Conservation (phyloP, 176 grass and related monocot species). For the Oryza punctata region DNA sequence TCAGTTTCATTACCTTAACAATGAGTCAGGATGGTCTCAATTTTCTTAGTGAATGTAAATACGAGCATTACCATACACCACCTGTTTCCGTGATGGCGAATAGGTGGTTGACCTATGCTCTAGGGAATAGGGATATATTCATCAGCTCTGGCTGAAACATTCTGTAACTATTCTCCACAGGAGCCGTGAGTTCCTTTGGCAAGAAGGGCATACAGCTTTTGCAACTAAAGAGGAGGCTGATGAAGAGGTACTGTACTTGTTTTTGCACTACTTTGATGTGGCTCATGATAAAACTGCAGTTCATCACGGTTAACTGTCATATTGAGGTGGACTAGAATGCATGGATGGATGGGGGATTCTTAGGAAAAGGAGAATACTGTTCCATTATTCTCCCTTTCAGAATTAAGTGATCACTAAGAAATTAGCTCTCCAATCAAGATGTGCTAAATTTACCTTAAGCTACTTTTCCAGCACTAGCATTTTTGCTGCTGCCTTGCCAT, state of each 20-base stretch:
- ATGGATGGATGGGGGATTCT: not conserved
- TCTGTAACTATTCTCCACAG: conserved; percentile 38
- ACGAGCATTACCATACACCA: not conserved
- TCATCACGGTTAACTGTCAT: not conserved
- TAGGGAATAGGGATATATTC: conserved; percentile 9
- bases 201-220: conserved; percentile 97
- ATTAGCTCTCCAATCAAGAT: not conserved
- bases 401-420: not conserved
- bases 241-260: conserved; percentile 61
- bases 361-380: not conserved
- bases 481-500: not conserved
- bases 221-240: conserved; percentile 93
- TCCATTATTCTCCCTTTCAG: not conserved
- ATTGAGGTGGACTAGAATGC: not conserved
- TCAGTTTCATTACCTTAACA: not conserved
- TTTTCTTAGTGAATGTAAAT: not conserved
- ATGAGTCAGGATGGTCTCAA: not conserved
- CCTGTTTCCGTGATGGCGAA: not conserved
- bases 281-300: not conserved
- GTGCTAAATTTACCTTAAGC: not conserved
- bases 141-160: not conserved
- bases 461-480: not conserved
- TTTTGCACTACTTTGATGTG: not conserved
- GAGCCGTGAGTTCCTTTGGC: conserved; percentile 99
- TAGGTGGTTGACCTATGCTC: not conserved